phyloP scores from a whole-genome alignment of 2,329 filamentous ascomycete species.

The Beauveria medogensis region DNA sequence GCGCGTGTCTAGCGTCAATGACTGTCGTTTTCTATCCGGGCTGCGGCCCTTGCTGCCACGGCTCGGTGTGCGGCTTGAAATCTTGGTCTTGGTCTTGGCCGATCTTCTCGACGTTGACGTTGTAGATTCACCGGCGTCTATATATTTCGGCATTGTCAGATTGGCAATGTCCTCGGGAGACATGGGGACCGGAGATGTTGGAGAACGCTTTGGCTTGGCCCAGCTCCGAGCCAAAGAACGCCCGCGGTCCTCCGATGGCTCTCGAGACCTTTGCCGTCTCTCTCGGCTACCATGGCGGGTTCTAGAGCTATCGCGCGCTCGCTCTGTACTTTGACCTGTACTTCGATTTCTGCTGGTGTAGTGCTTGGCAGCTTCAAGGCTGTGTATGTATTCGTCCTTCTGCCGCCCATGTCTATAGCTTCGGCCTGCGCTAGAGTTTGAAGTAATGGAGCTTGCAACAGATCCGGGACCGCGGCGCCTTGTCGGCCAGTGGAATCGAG shows the following conservation, averaged over 20 bases:
- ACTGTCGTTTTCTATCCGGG: constrained; percentile 34
- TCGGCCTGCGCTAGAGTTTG: constrained; percentile 43
- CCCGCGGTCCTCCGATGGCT: constrained; percentile 63
- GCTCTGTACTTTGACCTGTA: constrained; percentile 45
- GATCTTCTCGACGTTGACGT: constrained; percentile 41
- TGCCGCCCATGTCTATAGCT: constrained; percentile 38
- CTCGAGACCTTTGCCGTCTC: constrained; percentile 45
- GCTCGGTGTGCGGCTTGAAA: constrained; percentile 41
- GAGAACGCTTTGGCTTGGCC: constrained; percentile 72
- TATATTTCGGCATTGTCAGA: constrained; percentile 40
- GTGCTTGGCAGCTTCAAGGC: constrained; percentile 67
- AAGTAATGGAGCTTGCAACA: constrained; percentile 49
- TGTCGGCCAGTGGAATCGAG: constrained; percentile 47
- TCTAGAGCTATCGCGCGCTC: constrained; percentile 32
- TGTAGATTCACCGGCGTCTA: constrained; percentile 29
- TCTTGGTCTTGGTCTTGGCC: constrained; percentile 23
- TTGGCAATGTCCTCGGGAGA: constrained; percentile 76
- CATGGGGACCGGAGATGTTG: constrained; percentile 89
- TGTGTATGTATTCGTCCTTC: constrained; percentile 78
- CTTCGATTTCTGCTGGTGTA: constrained; percentile 48
- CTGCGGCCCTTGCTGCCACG: constrained; percentile 38
- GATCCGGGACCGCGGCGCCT: constrained; percentile 48
- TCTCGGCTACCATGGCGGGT: constrained; percentile 42
- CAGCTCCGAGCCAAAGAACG: constrained; percentile 57
- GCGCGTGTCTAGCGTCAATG: constrained; percentile 41